These are phyloP conservation scores for Ceratocystis alfenasii DNA, from an alignment of 2,329 filamentous ascomycete genomes.

Conservation along the genomic window DNA sequence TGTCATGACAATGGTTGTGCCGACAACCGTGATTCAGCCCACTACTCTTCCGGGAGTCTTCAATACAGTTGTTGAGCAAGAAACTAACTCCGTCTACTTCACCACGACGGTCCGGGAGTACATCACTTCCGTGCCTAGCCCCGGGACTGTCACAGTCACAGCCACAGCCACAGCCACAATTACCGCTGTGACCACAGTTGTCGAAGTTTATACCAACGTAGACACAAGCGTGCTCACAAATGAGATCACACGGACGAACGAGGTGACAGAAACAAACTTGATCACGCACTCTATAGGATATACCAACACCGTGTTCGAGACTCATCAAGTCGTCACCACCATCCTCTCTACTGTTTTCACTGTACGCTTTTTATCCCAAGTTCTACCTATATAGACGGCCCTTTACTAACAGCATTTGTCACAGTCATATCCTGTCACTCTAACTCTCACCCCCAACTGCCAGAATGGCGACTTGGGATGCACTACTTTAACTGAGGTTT, in stretches of 20 bases:
- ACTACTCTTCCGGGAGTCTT: conserved; percentile 5
- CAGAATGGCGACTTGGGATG: conserved; percentile 1
- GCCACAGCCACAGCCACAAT: conserved; percentile 23
- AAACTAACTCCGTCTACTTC: not conserved
- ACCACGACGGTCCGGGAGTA: not conserved
- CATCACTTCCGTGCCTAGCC: not conserved
- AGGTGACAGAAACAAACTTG: conserved; percentile 6
- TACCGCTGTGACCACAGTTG: conserved; percentile 19
- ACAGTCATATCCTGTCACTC: conserved; percentile 25
- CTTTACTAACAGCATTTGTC: conserved; percentile 14
- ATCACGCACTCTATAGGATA: conserved; percentile 11
- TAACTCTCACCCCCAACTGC: conserved; percentile 22
- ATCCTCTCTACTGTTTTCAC: conserved; percentile 23
- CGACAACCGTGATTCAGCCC: not conserved
- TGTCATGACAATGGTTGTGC: not conserved
- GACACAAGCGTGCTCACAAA: conserved; percentile 2
- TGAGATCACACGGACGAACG: conserved; percentile 4
- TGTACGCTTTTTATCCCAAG: not conserved
- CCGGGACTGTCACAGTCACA: conserved; percentile 18
- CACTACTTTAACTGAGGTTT: conserved; percentile 15
- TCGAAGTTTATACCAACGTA: conserved; percentile 19
- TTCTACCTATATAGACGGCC: not conserved
- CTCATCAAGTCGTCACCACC: conserved; percentile 23
- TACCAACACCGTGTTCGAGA: conserved; percentile 21
- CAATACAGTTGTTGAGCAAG: not conserved